A percentile compares a stretch with the other conserved stretches of the same genome.
These are phyloP conservation scores for Anisodus acutangulus DNA, from an alignment of 257 asterid genomes.

Conservation along the genomic window DNA sequence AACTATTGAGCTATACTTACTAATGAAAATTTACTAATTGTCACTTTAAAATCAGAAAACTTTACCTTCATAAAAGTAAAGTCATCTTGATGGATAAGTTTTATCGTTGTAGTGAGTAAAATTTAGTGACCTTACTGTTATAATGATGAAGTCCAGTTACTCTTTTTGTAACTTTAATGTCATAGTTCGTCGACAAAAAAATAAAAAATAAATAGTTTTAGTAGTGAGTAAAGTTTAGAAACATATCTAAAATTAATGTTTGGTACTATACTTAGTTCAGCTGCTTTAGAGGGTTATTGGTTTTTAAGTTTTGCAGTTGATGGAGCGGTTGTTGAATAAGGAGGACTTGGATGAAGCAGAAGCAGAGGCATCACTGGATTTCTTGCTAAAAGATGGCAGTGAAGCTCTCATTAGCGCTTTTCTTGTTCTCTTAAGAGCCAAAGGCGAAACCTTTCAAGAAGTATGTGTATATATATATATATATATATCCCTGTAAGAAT, in stretches of 20 bases:
- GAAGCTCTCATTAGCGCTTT: slow-evolving; percentile 90
- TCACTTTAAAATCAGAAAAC: not conserved
- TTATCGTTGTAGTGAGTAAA: too few species aligned
- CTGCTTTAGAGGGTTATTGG: not conserved
- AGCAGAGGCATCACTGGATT: slow-evolving; percentile 88
- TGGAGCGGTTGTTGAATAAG: slow-evolving; percentile 72
- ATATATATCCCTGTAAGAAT: too few species aligned
- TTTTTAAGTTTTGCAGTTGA: slow-evolving; percentile 48
- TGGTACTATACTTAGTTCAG: not conserved
- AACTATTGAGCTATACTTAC: too few species aligned
- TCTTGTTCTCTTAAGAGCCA: slow-evolving; percentile 92
- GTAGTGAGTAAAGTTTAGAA: not conserved
- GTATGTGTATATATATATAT: slow-evolving; percentile 23
- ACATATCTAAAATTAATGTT: not conserved
- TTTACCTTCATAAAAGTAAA: not conserved
- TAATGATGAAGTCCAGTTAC: not conserved
- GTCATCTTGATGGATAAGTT: slow-evolving; percentile 5
- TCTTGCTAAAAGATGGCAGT: slow-evolving; percentile 79
- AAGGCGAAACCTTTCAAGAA: slow-evolving; percentile 93
- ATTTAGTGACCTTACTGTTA: not conserved
- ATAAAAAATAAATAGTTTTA: too few species aligned
- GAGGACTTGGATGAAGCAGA: slow-evolving; percentile 78
- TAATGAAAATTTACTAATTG: not conserved
- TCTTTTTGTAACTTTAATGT: not conserved
- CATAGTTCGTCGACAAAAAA: not conserved